Base-by-base conservation (phyloP, 257 asterid genomes). In the Cordia subcordata region DNA sequence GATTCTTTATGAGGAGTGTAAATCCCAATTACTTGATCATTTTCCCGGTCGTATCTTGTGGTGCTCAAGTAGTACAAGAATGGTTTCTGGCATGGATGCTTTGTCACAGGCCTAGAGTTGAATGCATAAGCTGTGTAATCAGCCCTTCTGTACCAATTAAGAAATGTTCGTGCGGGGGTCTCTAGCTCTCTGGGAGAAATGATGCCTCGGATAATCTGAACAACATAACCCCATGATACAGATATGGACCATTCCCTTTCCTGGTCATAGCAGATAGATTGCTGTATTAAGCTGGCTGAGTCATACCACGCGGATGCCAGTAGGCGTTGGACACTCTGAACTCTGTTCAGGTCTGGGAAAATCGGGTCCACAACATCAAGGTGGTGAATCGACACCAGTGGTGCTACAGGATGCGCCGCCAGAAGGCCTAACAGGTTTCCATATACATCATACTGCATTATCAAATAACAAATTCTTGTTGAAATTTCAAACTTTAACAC, bases 21-120 rank as follows among this genome's bases (percentile, higher is more conserved):
- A 57, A 82, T 67, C 38, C 97, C 94, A 19, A 87, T 66, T 13
- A 87, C 71, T 22, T 82, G 93, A 33, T 57, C 76, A 71, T 85
- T 71, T 57, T 61, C 71, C 13, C 63, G 71, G 22, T 90, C 93
- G 55, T 77, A 87, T 45, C 42, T 84, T 0, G 84, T 74, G 0
- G 84, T 53, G 73, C 69, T 72, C 71, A 86, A 59, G 84, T 84
- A 87, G 62, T 70, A 87, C 52, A 81, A 46, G 71, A 77, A 82
- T 12, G 94, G 97, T 69, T 87, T 86, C 73, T 86, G 94, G 62
- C 97, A 90, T 0, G 97, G 97, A 64, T 90, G 88, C 65, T 78
- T 81, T 0, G 86, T 77, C 47, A 87, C 90, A 3, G 96, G 93
- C 72, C 97, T 81, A 10, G 96, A 84, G 80, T 90, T 86, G 94